A percentile compares a stretch with the other conserved stretches of the same genome.
These are phyloP conservation scores for Fragaria vesca DNA, from an alignment of 306 rosid genomes.

Conservation along the genomic window DNA sequence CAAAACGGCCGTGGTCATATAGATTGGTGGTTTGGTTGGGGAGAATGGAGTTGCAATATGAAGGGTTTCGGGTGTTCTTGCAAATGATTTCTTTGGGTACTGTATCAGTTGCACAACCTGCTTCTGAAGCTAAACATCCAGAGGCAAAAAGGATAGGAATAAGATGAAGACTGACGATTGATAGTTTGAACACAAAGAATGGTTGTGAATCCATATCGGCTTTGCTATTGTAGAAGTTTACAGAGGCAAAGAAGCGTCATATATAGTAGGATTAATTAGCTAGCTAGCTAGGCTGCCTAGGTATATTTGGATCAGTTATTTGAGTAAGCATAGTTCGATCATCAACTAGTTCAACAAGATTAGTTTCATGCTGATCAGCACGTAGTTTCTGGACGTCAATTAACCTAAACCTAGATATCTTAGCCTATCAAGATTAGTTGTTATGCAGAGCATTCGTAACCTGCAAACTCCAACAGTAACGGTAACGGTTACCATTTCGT, in stretches of 20 bases:
- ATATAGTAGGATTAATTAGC: background rate
- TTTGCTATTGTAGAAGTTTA: background rate
- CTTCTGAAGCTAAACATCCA: conserved; percentile 21
- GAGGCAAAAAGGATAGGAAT: background rate
- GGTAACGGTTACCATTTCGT: no score
- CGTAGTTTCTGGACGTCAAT: background rate
- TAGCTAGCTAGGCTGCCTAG: background rate
- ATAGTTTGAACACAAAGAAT: background rate
- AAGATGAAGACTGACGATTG: background rate
- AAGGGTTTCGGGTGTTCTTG: conserved; percentile 57
- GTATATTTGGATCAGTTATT: background rate
- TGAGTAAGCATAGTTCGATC: background rate
- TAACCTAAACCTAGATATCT: background rate
- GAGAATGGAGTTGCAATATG: conserved; percentile 57
- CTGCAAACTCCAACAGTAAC: no score
- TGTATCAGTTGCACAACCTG: conserved; percentile 7
- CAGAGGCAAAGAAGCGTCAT: background rate
- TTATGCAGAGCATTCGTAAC: no score
- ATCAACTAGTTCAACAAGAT: background rate
- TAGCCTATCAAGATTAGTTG: no score
- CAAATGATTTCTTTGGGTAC: conserved; percentile 41
- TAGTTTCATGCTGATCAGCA: background rate
- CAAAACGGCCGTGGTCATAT: conserved; percentile 45
- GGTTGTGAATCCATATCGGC: conserved; percentile 12
- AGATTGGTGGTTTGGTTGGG: conserved; percentile 52